Evolutionary conservation across 768 basidiomycete genomes (phyloP), one percentile per base, ranked within the genome.

Genomic region (Mycena floridula): DNA sequence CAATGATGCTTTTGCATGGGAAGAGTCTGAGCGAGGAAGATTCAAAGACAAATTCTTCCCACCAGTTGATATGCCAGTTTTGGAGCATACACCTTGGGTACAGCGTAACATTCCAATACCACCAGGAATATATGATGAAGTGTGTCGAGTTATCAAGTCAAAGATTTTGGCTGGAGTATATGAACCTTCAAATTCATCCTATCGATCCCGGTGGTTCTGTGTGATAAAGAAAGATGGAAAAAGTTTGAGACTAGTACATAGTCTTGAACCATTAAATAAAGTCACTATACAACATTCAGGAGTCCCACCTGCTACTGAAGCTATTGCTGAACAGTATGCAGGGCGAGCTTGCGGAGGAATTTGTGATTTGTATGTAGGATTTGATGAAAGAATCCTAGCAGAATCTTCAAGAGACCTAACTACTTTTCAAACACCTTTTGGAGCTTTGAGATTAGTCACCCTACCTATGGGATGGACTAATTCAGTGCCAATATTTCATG

Each of bases 171-270:
- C 64, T 0, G 64, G 66, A 0, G 58, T 67, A 0, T 70, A 69
- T 37, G 60, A 71, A 45, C 59, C 52, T 0, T 63, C 59, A 0
- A 58, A 63, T n/a, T 61, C 60, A 0, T 63, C 59, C 0, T 72
- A 70, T 35, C 40, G 63, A 0, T 69, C 62, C 0, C 43, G 54
- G 1, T 66, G 62, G 63, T 71, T 69, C 38, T 62, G 54, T n/a
- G n/a, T n/a, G n/a, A n/a, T n/a, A n/a, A n/a, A n/a, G n/a, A 68
- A 69, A 45, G 62, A 69, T 44, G 56, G 66, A 0, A 61, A 63
- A 27, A 54, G 51, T 0, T 50, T 72, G 1, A 50, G 59, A 0
- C 42, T 68, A 0, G 66, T 72, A 1, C 66, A 70, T 36, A 55
- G 57, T 46, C 50, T 72, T 1, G 59, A 70, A 45, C 65, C 60